A percentile compares a stretch with the other conserved stretches of the same genome.
Evolutionary conservation across 2,329 filamentous ascomycete species (phyloP).

Genomic region (Mycosphaerella arachidis): DNA sequence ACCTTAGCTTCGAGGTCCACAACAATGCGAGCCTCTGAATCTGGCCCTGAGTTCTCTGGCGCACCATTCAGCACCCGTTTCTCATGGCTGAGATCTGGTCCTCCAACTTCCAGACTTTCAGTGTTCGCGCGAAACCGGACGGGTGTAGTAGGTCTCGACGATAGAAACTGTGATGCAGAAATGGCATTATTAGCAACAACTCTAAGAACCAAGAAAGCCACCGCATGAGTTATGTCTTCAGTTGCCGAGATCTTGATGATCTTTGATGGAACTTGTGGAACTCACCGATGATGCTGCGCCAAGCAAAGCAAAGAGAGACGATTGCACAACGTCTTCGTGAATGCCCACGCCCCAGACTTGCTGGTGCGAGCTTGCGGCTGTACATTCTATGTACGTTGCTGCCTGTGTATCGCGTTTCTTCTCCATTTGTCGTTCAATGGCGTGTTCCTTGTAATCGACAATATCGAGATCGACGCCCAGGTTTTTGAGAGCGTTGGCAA

Average conservation of each 20-base stretch:
- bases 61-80: conserved; percentile 29
- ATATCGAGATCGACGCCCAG: conserved; percentile 87
- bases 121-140: conserved; percentile 57
- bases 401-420: conserved; percentile 74
- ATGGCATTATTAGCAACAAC: conserved; percentile 4
- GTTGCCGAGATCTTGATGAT: conserved; percentile 1
- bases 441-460: conserved; percentile 92
- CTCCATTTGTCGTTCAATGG: conserved; percentile 49
- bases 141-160: conserved; percentile 65
- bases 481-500: conserved; percentile 73
- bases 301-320: conserved; percentile 78
- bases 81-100: conserved; percentile 24
- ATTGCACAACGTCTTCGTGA: conserved; percentile 87
- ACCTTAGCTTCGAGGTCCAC: conserved; percentile 30
- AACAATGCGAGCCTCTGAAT: conserved; percentile 29
- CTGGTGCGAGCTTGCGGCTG: conserved; percentile 59
- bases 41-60: conserved; percentile 27
- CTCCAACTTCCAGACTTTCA: conserved; percentile 28
- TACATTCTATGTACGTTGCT: conserved; percentile 93
- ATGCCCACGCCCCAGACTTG: conserved; percentile 89
- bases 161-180: conserved; percentile 57
- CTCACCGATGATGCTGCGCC: conserved; percentile 81
- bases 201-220: neutral
- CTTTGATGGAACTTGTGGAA: conserved; percentile 20
- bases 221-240: neutral